Conservation (phyloP, 495 filamentous ascomycete genomes). For the Immersiella caudata region DNA sequence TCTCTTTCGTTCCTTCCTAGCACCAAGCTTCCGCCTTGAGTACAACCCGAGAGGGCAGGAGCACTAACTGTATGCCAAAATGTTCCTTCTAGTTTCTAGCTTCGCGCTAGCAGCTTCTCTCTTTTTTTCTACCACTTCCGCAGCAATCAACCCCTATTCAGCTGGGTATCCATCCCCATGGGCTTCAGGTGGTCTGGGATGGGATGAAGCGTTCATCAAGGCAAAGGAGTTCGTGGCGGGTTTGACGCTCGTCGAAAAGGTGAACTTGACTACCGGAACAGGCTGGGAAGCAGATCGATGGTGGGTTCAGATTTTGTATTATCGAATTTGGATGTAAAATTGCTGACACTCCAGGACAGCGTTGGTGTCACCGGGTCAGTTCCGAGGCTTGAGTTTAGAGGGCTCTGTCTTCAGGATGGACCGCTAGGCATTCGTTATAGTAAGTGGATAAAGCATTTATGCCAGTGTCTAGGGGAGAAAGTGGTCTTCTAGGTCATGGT, state of each 20-base stretch:
- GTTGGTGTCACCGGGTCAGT: slow-evolving; percentile 71
- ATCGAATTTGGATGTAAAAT: background rate
- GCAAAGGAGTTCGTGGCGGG: slow-evolving; percentile 70
- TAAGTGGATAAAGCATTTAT: slow-evolving; percentile 12
- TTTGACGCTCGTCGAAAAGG: slow-evolving; percentile 84
- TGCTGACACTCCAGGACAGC: slow-evolving; percentile 32
- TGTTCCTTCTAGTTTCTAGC: background rate
- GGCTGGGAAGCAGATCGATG: slow-evolving; percentile 71
- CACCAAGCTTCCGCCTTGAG: too few species aligned
- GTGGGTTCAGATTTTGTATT: background rate
- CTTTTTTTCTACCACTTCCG: slow-evolving; percentile 13
- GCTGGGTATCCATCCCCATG: slow-evolving; percentile 76
- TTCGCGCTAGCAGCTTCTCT: background rate
- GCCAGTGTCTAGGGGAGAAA: background rate
- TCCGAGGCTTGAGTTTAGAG: slow-evolving; percentile 47
- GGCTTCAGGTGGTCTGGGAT: slow-evolving; percentile 63
- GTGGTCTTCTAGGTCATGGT: too few species aligned
- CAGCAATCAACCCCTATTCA: slow-evolving; percentile 41
- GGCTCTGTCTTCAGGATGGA: slow-evolving; percentile 54
- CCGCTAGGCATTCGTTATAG: slow-evolving; percentile 51
- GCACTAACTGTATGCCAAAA: background rate
- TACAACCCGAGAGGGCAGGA: too few species aligned
- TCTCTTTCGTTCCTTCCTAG: background rate
- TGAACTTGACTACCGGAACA: slow-evolving; percentile 78
- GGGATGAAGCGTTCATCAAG: slow-evolving; percentile 78